phyloP scores from a whole-genome alignment of 2,329 filamentous ascomycete genomes.

The Trichoderma gracile region DNA sequence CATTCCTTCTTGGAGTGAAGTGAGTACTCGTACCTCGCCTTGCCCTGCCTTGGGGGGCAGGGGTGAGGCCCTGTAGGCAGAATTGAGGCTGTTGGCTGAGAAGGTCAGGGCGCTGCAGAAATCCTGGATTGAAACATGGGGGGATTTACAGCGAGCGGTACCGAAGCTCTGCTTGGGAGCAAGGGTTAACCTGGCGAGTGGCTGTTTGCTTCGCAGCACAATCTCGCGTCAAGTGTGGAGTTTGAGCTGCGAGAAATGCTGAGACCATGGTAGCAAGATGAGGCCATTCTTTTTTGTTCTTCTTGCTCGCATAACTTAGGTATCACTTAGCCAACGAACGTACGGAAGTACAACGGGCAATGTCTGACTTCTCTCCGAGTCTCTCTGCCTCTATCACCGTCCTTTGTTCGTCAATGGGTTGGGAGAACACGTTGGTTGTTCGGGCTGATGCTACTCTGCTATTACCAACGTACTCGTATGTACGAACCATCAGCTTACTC shows the following conservation, averaged over 20 bases:
- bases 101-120: not conserved
- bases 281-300: not conserved
- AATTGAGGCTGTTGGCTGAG: not conserved
- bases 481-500: not conserved
- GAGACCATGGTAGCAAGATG: constrained; percentile 3
- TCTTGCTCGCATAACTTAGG: too few relatives aligned
- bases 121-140: not conserved
- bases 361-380: not conserved
- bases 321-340: too few relatives aligned
- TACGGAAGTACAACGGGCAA: too few relatives aligned
- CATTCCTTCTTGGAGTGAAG: too few relatives aligned
- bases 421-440: not conserved
- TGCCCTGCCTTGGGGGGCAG: too few relatives aligned
- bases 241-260: constrained; percentile 9
- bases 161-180: not conserved
- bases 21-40: too few relatives aligned
- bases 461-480: not conserved
- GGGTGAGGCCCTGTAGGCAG: not conserved
- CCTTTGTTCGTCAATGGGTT: too few relatives aligned
- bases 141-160: too few relatives aligned
- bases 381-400: not conserved
- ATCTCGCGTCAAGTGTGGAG: constrained; percentile 10
- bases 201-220: not conserved
- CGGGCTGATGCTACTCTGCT: not conserved
- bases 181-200: not conserved